Evolutionary conservation across 192 early-diverging fungal species (phyloP), one percentile per base, ranked within the genome.

Genomic region (Coemansia sp.): DNA sequence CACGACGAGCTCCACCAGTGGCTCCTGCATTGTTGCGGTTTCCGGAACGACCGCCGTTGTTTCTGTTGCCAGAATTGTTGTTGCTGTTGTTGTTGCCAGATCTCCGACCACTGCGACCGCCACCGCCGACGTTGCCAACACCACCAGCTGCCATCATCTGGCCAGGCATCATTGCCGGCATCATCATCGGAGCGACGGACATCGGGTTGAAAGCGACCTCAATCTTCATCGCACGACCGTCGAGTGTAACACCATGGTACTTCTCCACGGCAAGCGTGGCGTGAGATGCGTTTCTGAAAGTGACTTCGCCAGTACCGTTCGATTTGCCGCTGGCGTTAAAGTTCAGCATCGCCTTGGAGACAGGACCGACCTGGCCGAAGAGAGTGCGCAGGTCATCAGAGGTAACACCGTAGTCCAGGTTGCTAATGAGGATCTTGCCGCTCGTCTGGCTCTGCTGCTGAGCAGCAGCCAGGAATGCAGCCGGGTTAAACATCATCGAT

Each of bases 361-460:
- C 59, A 22, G 43, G 61, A 0, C 75, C 75, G n/a, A 78, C 43
- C 59, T 78, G 69, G 12, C 50, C 53, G 56, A 78, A 78, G 13
- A 78, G 66, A 41, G 41, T 54, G 39, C 75, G 69, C 17, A 78
- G 53, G 9, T 78, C 75, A 7, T 47, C 66, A 44, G 71, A 69
- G 7, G 69, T 69, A 7, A 78, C 75, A 22, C 55, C 62, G n/a
- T 56, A 78, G 65, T 71, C 69, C n/a, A 78, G 57, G 59, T 78
- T 78, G 62, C 59, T 62, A 47, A 78, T 66, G 11, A 69, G 49
- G 21, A 78, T 78, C 62, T 71, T 67, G 54, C 68, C 59, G 41
- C 57, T 50, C 8, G 37, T 15, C 51, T 69, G 55, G 53, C 57
- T 58, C 57, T 66, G 67, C 53, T 66, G 67, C 39, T 58, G 55